Conservation (phyloP, 176 grass and related monocot genomes). For the Leersia perrieri region DNA sequence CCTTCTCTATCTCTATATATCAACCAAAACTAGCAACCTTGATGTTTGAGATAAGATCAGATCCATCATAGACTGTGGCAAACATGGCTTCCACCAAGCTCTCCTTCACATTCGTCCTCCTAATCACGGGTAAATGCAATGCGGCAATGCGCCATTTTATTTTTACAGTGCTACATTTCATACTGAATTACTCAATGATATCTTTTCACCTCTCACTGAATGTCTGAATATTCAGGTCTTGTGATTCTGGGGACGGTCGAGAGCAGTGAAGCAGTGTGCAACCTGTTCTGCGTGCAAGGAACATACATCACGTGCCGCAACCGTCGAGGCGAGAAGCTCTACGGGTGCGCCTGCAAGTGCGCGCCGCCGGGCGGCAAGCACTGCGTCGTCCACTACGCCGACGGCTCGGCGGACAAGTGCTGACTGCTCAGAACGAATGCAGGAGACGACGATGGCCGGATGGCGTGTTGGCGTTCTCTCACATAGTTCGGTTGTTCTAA, state of each 20-base stretch:
- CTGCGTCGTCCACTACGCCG: conserved; percentile 27
- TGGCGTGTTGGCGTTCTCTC: too few relatives aligned
- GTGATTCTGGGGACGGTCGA: neutral
- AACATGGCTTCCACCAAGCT: neutral
- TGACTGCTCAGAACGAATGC: neutral
- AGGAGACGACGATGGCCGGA: too few relatives aligned
- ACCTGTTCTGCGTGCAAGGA: neutral
- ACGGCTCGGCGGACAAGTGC: neutral
- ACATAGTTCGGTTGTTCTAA: too few relatives aligned
- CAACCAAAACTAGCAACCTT: neutral
- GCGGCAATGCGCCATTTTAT: too few relatives aligned
- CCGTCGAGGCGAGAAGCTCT: neutral
- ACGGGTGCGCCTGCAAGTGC: conserved; percentile 25
- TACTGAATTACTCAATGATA: neutral
- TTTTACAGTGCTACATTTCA: neutral
- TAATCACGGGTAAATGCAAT: neutral
- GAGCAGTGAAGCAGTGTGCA: conserved; percentile 23
- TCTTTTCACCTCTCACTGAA: neutral
- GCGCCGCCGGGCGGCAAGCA: neutral
- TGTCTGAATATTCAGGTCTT: neutral
- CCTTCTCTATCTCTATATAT: neutral
- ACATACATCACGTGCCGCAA: conserved; percentile 12
- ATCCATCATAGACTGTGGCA: neutral
- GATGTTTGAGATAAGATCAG: neutral
- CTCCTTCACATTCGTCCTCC: neutral